Base-by-base conservation (phyloP, 2,329 filamentous ascomycete species). In the Exophiala dermatitidis region DNA sequence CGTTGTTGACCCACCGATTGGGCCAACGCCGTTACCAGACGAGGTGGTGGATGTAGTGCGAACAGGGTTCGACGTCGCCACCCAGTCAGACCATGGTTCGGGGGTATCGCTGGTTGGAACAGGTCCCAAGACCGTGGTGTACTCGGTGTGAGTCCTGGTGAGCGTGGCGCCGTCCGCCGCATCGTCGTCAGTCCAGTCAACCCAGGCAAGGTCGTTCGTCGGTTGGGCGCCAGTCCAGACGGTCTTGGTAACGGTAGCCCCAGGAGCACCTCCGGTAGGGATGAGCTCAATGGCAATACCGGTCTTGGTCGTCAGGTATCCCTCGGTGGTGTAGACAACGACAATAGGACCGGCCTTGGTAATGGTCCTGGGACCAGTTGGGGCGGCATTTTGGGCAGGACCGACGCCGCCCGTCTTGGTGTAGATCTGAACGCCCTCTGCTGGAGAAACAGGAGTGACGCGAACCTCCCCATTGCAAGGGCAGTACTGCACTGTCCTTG, bases 301-400 rank as follows among this genome's bases (percentile, higher is more conserved):
- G 29, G 54, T 57, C 46, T 57, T 57, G 31, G 54, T 57, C 4
- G 48, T 54, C 43, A 52, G 40, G 19, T 46, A 42, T 9, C 47
- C 54, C 30, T 43, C 48, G 10, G 51, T 57, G 6, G 40, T 42
- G 33, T 64, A 68, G 71, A 65, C 79, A 83, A 65, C 77, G 80
- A 67, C 53, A 70, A 75, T 37, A 71, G 78, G 29, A 67, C 73
- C 50, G 28, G 54, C 54, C 33, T 54, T 54, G 37, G 54, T 52
- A 10, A 54, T 48, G 6, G 46, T 46, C 33, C 48, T 41, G n/a
- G 52, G 40, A n/a, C 33, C 34, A 42, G 19, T 43, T 19, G 43
- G 46, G 32, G 42, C 48, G 30, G 48, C 19, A 19, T 19, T 42
- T 42, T 12, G 31, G 34, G 10, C 46, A 33, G 44, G 48, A 32